These are phyloP conservation scores for Eutrema japonicum DNA, from an alignment of 345 rosid genomes.

Conservation along the genomic window DNA sequence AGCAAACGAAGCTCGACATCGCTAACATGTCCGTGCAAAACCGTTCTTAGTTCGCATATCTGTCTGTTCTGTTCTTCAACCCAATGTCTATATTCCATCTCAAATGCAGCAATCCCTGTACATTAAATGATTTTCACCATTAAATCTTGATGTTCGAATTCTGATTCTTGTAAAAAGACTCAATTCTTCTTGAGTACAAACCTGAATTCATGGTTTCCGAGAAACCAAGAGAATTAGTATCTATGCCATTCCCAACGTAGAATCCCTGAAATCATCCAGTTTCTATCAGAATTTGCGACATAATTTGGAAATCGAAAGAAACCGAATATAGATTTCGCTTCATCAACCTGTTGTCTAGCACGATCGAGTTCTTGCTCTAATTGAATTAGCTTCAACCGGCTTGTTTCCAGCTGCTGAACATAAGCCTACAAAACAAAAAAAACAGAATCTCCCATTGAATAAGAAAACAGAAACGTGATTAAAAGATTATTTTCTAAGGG, in stretches of 20 bases:
- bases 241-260: constrained; percentile 60
- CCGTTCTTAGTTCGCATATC: constrained; percentile 60
- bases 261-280: constrained; percentile 57
- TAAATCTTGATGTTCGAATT: constrained; percentile 5
- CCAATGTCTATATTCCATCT: constrained; percentile 89
- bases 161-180: not conserved
- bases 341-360: constrained; percentile 58
- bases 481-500: not conserved
- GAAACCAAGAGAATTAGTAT: constrained; percentile 57
- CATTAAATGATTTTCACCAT: not conserved
- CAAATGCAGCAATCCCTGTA: constrained; percentile 77
- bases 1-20: constrained; percentile 66
- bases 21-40: constrained; percentile 59
- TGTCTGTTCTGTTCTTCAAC: constrained; percentile 79
- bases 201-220: constrained; percentile 71
- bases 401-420: constrained; percentile 92
- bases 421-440: constrained; percentile 64
- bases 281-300: not conserved
- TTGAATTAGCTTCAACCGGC: constrained; percentile 80
- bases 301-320: not conserved
- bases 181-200: constrained; percentile 39
- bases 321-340: not conserved
- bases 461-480: constrained; percentile 8
- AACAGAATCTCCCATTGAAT: constrained; percentile 15
- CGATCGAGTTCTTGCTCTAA: constrained; percentile 86